Percentiles rank a stretch among this genome's conserved stretches.
These are phyloP conservation scores for Pseudevernia furfuracea DNA, from an alignment of 495 filamentous ascomycete genomes.

Conservation along the genomic window DNA sequence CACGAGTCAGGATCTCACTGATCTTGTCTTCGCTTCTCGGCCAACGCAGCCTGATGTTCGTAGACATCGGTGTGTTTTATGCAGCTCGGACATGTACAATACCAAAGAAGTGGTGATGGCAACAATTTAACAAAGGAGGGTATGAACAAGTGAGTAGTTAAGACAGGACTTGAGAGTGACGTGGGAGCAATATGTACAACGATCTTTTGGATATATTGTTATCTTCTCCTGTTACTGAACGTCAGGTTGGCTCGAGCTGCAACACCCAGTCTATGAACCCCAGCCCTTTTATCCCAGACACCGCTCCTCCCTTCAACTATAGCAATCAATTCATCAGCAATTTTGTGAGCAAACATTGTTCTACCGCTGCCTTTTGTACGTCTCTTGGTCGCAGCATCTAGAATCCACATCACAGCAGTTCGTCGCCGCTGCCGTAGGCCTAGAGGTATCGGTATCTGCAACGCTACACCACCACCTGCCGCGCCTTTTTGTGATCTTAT, in stretches of 20 bases:
- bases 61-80: no score
- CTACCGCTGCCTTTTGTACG: slow-evolving; percentile 55
- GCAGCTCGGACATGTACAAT: no score
- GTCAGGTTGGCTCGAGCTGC: slow-evolving; percentile 63
- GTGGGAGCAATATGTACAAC: background rate
- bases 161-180: background rate
- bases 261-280: slow-evolving; percentile 67
- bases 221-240: slow-evolving; percentile 19
- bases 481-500: slow-evolving; percentile 67
- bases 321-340: slow-evolving; percentile 80
- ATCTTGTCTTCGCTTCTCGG: no score
- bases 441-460: slow-evolving; percentile 77
- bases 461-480: slow-evolving; percentile 74
- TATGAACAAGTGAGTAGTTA: background rate
- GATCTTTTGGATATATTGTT: background rate
- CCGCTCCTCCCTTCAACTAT: slow-evolving; percentile 78
- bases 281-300: slow-evolving; percentile 72
- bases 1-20: no score
- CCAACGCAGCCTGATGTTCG: no score
- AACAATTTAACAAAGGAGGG: background rate
- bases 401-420: slow-evolving; percentile 76
- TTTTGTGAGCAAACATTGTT: slow-evolving; percentile 55
- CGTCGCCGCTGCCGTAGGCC: slow-evolving; percentile 65
- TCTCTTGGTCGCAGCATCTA: slow-evolving; percentile 69
- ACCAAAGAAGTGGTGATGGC: no score